Evolutionary conservation across 2,329 filamentous ascomycete species (phyloP), one percentile per base, ranked within the genome.

Genomic region (Acephala macrosclerotiorum): DNA sequence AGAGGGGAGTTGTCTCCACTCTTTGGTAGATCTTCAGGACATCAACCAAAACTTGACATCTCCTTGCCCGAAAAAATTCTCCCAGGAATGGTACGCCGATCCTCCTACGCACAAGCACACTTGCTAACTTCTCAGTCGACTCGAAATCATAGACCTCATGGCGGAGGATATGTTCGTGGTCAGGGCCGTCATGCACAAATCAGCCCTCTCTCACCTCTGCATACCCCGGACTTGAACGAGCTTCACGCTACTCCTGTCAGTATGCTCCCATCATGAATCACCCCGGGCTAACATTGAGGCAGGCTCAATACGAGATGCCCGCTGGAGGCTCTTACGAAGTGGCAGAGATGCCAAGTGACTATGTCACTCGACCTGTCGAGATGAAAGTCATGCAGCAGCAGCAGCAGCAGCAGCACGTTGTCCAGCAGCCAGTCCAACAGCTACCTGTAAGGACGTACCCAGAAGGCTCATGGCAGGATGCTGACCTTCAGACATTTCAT

Each of bases 81-180:
- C 6, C 14, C 18, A 18, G 14, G 25, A 59, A 59, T 59, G 57
- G 57, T 59, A 45, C 25, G 57, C 25, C 29, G 26, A 7, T 33
- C 49, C 22, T 59, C 16, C 7, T 36, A 20, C 1, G 14, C 22
- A 33, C n/a, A 29, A n/a, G 1, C 38, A 58, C n/a, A 12, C 14
- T 9, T 38, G 9, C 36, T 40, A 38, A 58, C 20, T 8, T 58
- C n/a, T 4, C 18, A 38, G 55, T 38, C 55, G 5, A 29, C 57
- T 42, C 25, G 25, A 2, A 59, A 42, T 47, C 57, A 53, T 26
- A 16, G 57, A 59, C 57, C 35, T 47, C 57, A 59, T 18, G 57
- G 57, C 14, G 57, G 57, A 14, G 57, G 57, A 16, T 59, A 59
- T 20, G 36, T 59, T 26, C 57, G 57, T 59, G 57, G 57, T 9